phyloP scores from a whole-genome alignment of 352 stramenopile genomes.

The Bremia lactucae region DNA sequence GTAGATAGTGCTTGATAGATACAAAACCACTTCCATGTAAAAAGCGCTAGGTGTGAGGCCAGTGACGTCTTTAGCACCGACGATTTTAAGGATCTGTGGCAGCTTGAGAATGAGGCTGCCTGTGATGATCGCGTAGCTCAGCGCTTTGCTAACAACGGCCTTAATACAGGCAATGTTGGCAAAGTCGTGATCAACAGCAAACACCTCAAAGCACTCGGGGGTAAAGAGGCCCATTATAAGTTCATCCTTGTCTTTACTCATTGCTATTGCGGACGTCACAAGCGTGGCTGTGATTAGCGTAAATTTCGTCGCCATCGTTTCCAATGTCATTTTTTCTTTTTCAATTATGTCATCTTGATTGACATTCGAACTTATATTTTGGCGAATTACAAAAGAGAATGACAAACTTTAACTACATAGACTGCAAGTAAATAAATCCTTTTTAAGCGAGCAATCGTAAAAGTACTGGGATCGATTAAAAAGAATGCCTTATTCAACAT shows the following conservation, averaged over 20 bases:
- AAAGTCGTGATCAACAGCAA: conserved; percentile 76
- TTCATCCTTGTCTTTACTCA: conserved; percentile 24
- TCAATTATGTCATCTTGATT: too few species aligned
- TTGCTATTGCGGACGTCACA: not conserved
- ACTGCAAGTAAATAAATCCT: too few species aligned
- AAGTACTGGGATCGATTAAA: too few species aligned
- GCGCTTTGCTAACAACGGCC: conserved; percentile 66
- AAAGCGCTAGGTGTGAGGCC: conserved; percentile 78
- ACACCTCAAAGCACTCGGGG: conserved; percentile 68
- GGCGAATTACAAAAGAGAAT: too few species aligned
- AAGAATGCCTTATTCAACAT: too few species aligned
- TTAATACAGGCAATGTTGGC: conserved; percentile 76
- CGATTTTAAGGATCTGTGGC: conserved; percentile 85
- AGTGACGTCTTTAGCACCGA: conserved; percentile 68
- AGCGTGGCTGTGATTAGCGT: conserved; percentile 12
- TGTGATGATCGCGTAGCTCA: conserved; percentile 84
- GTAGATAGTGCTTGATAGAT: conserved; percentile 73
- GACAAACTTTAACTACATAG: too few species aligned
- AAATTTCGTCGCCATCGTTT: too few species aligned
- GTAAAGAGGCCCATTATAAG: conserved; percentile 66
- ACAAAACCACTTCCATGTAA: conserved; percentile 84
- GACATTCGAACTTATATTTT: too few species aligned
- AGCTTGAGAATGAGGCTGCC: conserved; percentile 81
- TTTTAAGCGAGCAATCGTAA: too few species aligned
- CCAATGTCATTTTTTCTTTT: too few species aligned